Base-by-base conservation (phyloP, 1,284 basidiomycete genomes). In the Rhodotorula sp. region DNA sequence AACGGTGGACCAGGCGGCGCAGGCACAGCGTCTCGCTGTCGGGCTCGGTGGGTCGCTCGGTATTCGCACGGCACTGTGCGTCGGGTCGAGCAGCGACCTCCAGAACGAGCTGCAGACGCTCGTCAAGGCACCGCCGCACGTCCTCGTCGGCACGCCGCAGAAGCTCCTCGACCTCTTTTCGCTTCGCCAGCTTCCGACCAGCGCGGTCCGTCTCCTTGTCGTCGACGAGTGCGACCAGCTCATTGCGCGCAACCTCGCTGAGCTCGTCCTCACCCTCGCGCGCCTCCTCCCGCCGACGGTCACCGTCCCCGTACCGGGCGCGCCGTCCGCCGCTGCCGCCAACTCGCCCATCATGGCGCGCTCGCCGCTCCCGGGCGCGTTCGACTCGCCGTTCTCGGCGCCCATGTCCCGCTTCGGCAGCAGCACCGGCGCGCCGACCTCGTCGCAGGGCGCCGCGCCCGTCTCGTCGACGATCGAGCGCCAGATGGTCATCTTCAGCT, bases 141-240 rank as follows among this genome's bases (percentile, higher is more conserved):
- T 99, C 73, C 89, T 99, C 67, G 94, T 96, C 78, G 96, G 96
- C 39, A 99, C 96, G 2, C 96, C 96, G 3, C 94, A 97, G 79
- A 96, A 97, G 82, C 85, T 99, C 59, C 90, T 95, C 80, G 92
- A 95, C 64, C 86, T 98, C 37, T 94, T 98, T 80, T 92, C 90
- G n/a, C 84, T 88, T 19, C 86, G 89, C 37, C 89, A 89, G 19
- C 84, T 97, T 51, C 81, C 85, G 29, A 92, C 92, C 19, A 86
- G 88, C 27, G 93, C 95, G 80, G 92, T 96, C 63, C 87, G 92
- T 44, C 90, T 98, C 82, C 86, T 98, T 65, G 92, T 97, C 39
- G 86, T 99, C 29, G 96, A 99, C 80, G 96, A 99, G 81, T 95
- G 97, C 54, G 96, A 99, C 81, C 97, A 98, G 81, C 84, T 99